Evolutionary conservation across 2,329 filamentous ascomycete species (phyloP).

Genomic region (Zymoseptoria pseudotritici): DNA sequence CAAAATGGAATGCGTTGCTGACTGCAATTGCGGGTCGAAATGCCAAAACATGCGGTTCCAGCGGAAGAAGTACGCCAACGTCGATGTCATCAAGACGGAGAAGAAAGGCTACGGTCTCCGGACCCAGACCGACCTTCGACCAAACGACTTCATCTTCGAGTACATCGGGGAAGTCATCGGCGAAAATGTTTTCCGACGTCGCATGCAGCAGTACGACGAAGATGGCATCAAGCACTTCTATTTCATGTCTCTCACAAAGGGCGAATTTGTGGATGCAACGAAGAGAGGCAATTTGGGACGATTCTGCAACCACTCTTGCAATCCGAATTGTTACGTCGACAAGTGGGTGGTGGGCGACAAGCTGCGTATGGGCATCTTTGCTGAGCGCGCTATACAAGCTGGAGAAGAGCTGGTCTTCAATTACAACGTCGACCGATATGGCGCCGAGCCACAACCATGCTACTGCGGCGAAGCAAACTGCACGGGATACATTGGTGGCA

Average conservation of each 20-base stretch:
- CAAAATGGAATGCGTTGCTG: constrained; percentile 89
- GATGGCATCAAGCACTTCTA: constrained; percentile 99
- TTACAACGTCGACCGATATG: constrained; percentile 98
- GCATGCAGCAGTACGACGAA: constrained; percentile 88
- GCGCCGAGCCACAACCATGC: constrained; percentile 91
- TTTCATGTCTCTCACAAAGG: constrained; percentile 97
- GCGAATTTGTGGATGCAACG: constrained; percentile 94
- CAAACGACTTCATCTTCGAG: constrained; percentile 92
- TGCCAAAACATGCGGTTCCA: constrained; percentile 97
- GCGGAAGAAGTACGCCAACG: constrained; percentile 77
- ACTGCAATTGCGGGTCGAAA: constrained; percentile 76
- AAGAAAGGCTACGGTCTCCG: constrained; percentile 95
- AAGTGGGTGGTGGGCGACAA: constrained; percentile 99
- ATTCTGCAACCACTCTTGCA: constrained; percentile 99
- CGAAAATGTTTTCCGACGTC: constrained; percentile 77
- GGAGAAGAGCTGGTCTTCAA: constrained; percentile 98
- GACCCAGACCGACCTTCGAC: constrained; percentile 65
- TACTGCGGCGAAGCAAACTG: constrained; percentile 95
- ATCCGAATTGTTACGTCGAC: constrained; percentile 97
- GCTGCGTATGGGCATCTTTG: constrained; percentile 97
- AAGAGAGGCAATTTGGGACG: constrained; percentile 92
- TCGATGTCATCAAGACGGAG: constrained; percentile 93
- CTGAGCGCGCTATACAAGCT: constrained; percentile 70
- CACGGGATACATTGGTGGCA: constrained; percentile 92
- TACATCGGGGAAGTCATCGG: constrained; percentile 98